Conservation (phyloP, 768 basidiomycete species). For the Lactarius hengduanensis region DNA sequence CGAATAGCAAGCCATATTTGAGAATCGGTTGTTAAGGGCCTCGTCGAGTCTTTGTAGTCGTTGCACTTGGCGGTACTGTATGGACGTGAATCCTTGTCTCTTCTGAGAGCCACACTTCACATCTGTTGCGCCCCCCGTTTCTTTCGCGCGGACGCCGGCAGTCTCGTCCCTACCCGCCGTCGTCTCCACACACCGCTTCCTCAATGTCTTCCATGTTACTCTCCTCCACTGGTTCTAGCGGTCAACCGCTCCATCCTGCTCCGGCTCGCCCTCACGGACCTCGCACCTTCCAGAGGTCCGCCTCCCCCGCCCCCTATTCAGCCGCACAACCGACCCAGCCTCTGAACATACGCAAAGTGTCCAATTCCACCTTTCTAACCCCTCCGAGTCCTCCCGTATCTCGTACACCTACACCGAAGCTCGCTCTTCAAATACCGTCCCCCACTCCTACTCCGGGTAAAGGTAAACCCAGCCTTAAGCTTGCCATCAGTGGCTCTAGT, state of each 20-base stretch:
- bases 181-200: neutral
- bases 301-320: conserved; percentile 41
- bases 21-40: conserved; percentile 18
- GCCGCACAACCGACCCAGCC: conserved; percentile 39
- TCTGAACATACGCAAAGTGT: conserved; percentile 43
- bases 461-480: conserved; percentile 30
- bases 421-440: conserved; percentile 37
- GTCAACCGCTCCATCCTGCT: conserved; percentile 33
- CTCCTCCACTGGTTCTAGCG: conserved; percentile 24
- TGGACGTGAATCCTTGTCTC: neutral
- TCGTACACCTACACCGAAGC: conserved; percentile 32
- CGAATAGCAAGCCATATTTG: neutral
- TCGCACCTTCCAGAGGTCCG: conserved; percentile 42
- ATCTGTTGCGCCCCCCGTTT: conserved; percentile 5
- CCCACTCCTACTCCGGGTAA: conserved; percentile 17
- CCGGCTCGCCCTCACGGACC: conserved; percentile 51
- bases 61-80: neutral
- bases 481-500: conserved; percentile 19
- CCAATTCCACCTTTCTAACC: conserved; percentile 19
- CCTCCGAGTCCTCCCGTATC: conserved; percentile 30
- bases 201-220: conserved; percentile 18
- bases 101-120: conserved; percentile 1
- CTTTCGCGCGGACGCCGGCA: conserved; percentile 20
- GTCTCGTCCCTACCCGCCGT: conserved; percentile 4
- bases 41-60: neutral